Evolutionary conservation across 495 filamentous ascomycete genomes (phyloP).

Genomic region (Aspergillus leporis): DNA sequence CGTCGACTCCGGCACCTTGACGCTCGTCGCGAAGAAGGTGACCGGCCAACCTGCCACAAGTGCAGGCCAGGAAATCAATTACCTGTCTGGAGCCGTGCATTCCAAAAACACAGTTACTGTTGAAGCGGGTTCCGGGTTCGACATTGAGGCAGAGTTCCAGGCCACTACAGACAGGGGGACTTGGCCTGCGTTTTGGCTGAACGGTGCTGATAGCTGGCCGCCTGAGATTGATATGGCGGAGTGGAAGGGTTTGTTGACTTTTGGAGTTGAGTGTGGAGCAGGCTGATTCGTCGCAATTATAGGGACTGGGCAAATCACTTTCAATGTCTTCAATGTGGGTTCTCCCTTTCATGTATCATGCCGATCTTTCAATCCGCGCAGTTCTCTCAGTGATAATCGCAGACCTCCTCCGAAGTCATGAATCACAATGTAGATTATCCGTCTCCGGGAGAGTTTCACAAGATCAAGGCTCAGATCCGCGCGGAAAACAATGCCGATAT

Average conservation of each 20-base stretch:
- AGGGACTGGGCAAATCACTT: slow-evolving; percentile 58
- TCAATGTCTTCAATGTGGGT: slow-evolving; percentile 58
- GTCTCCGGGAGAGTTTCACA: slow-evolving; percentile 48
- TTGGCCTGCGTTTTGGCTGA: slow-evolving; percentile 64
- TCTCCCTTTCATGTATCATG: not conserved
- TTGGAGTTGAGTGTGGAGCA: not conserved
- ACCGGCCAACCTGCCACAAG: slow-evolving; percentile 45
- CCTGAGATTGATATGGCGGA: slow-evolving; percentile 63
- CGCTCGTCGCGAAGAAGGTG: slow-evolving; percentile 36
- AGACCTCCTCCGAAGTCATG: slow-evolving; percentile 45
- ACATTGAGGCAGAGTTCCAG: slow-evolving; percentile 43
- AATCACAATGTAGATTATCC: slow-evolving; percentile 52
- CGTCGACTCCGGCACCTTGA: slow-evolving; percentile 30
- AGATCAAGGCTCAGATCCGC: slow-evolving; percentile 49
- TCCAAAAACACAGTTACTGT: slow-evolving; percentile 26
- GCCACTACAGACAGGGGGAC: slow-evolving; percentile 53
- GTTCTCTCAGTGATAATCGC: not conserved
- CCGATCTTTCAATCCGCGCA: not conserved
- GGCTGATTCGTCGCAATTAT: not conserved
- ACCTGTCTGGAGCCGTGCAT: slow-evolving; percentile 33
- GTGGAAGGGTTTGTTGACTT: slow-evolving; percentile 45
- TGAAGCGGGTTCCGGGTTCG: slow-evolving; percentile 22
- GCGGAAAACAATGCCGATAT: slow-evolving; percentile 56
- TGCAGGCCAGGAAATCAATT: slow-evolving; percentile 53
- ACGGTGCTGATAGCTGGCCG: slow-evolving; percentile 55